Evolutionary conservation across 177 flowering plant genomes (phyloP), one percentile per base, ranked within the genome.

Genomic region (Vitis hybrid): DNA sequence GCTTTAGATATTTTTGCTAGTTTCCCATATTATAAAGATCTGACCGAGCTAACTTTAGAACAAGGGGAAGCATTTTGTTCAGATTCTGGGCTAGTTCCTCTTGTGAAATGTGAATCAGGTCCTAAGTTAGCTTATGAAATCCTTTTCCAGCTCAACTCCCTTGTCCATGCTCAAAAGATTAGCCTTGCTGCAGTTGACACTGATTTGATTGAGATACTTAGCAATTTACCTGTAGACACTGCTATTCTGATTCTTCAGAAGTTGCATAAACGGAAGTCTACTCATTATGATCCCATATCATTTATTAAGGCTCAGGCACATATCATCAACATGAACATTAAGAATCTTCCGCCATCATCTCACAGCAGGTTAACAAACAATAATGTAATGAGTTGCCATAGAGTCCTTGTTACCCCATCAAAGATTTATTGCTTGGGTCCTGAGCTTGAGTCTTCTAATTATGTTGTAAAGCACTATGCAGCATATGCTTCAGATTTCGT

Each of bases 381-480:
- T 34, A 88, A 87, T 52, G 56, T 86, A 11, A 92, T 96, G 98
- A 85, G 78, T 62, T 88, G 91, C 77, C 90, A 96, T 65, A 80
- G 99, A 78, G 89, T 83, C 56, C 78, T 90, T 9, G 72, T 96
- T 56, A 93, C 97, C 45, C 99, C 98, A 0, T 70, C 96, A 57
- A 93, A 84, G 79, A 88, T 91, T 73, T 93, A 87, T 77, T 89
- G 88, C 72, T 50, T 90, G 82, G 99, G 99, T 72, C 99, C 98
- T 3, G 99, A 96, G 77, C 83, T 88, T 64, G 97, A 93, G 73
- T 72, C 85, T 18, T 86, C 94, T 3, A 96, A 93, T 73, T 89
- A 89, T 69, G 90, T 96, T 52, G 91, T 96, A 17, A 86, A 85
- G 72, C 75, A 90, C 74, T 92, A 80, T 79, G 87, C 91, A 30